Conservation (phyloP, 176 grass and related monocot genomes). For the Zoysia japonica region DNA sequence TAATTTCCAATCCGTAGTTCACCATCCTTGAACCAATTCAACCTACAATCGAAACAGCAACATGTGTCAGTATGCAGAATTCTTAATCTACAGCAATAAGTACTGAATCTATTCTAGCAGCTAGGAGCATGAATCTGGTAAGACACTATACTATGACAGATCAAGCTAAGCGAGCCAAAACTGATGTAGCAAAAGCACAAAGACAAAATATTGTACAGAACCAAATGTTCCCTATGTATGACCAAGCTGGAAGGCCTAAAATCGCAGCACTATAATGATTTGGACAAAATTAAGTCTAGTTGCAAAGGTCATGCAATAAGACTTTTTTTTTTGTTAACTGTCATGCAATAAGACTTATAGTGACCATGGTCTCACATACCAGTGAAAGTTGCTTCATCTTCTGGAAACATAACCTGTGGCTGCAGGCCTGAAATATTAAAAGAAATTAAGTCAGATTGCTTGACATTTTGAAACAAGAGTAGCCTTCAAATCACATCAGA, state of each 20-base stretch:
- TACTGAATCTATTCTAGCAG: neutral
- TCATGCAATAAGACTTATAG: neutral
- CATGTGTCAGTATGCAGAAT: neutral
- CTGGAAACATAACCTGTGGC: slow-evolving; percentile 47
- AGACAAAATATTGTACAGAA: neutral
- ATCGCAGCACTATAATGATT: neutral
- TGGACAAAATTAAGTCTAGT: neutral
- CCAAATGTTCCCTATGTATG: neutral
- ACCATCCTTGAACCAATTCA: slow-evolving; percentile 8
- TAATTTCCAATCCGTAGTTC: slow-evolving; percentile 1
- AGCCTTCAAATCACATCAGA: slow-evolving; percentile 8
- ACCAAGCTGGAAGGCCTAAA: neutral
- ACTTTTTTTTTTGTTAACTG: no score
- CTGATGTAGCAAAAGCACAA: neutral
- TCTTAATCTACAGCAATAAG: neutral
- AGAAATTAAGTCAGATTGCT: slow-evolving; percentile 5
- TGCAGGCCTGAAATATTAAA: slow-evolving; percentile 40
- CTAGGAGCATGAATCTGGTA: neutral
- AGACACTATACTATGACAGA: neutral
- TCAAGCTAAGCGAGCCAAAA: neutral
- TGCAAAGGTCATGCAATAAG: neutral
- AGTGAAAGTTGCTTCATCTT: slow-evolving; percentile 49
- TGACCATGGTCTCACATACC: slow-evolving; percentile 20
- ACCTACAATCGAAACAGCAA: slow-evolving; percentile 31
- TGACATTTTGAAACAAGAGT: neutral